Evolutionary conservation across 495 filamentous ascomycete species (phyloP), one percentile per base, ranked within the genome.

Genomic region (Lasiosphaeria ovina): DNA sequence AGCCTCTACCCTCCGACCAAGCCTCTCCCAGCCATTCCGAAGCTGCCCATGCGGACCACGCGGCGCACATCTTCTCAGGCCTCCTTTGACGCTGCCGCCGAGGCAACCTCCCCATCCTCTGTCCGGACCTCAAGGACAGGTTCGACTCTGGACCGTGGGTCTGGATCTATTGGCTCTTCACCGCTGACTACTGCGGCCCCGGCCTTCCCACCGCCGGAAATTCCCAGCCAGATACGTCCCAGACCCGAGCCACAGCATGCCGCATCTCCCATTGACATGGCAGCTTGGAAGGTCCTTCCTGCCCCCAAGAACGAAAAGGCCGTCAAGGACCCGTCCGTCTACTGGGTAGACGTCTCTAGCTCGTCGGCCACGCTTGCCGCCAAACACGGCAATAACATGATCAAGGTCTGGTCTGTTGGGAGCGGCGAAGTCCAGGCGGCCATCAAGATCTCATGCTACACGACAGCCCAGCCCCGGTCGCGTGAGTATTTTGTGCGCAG

Each of bases 401-500:
- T 75, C 64, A 66, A 69, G 48, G 58, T 75, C 50, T 75, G 72
- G 72, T 70, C 66, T 7, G 64, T 72, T 34, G 69, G 66, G 45
- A 65, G 55, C 40, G 71, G 72, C 35, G 57, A 62, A 9, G 60
- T 75, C n/a, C 66, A 67, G 35, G 65, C 38, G 49, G 59, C 48
- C 12, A 60, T 75, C 66, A 75, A 75, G 31, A 58, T 73, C 36
- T 68, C 66, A 4, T 72, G 69, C 33, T 73, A 73, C 59, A 72
- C 69, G 9, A 71, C 61, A 9, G 71, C 72, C 3, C 71, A 72
- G 44, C 42, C 66, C 4, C 69, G 72, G 6, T 72, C 67, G 17
- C 71, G 72, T 49, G 71, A 75, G 44, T 75, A 75, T 58, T 71
- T 75, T 49, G 69, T 75, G 17, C 72, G 72, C 59, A 72, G 69